A percentile compares a stretch with the other conserved stretches of the same genome.
Conservation (phyloP, 179 eudicot species). For the Beta corolliflora region DNA sequence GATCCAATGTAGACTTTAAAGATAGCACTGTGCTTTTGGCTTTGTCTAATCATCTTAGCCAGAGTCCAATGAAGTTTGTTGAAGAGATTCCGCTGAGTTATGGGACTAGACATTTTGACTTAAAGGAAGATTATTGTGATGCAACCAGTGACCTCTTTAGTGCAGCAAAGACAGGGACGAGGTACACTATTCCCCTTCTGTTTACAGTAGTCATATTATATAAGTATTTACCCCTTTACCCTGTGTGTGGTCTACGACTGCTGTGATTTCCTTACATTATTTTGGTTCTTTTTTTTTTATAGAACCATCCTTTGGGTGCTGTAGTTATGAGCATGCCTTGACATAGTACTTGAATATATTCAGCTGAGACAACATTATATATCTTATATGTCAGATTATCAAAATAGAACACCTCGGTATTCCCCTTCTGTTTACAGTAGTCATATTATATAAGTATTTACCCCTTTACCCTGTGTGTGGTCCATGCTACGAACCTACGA, state of each 20-base stretch:
- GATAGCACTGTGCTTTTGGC: constrained; percentile 46
- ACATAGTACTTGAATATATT: no score
- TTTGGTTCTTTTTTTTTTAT: no score
- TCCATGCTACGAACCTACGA: no score
- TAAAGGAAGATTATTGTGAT: constrained; percentile 25
- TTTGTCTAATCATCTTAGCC: constrained; percentile 46
- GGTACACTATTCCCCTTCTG: constrained; percentile 27
- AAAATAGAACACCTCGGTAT: background rate
- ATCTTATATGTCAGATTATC: background rate
- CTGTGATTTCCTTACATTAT: no score
- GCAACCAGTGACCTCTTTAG: constrained; percentile 35
- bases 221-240: background rate
- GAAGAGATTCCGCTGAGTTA: constrained; percentile 32
- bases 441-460: background rate
- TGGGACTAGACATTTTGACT: constrained; percentile 30
- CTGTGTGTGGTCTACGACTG: no score
- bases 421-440: background rate
- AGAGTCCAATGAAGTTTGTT: constrained; percentile 29
- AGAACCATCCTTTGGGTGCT: no score
- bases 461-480: background rate
- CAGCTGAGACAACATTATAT: no score
- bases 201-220: background rate
- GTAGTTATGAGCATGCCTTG: no score
- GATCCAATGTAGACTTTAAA: constrained; percentile 32
- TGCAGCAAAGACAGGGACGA: constrained; percentile 41